These are phyloP conservation scores for Penicillium canariense DNA, from an alignment of 495 filamentous ascomycete species.

Conservation along the genomic window DNA sequence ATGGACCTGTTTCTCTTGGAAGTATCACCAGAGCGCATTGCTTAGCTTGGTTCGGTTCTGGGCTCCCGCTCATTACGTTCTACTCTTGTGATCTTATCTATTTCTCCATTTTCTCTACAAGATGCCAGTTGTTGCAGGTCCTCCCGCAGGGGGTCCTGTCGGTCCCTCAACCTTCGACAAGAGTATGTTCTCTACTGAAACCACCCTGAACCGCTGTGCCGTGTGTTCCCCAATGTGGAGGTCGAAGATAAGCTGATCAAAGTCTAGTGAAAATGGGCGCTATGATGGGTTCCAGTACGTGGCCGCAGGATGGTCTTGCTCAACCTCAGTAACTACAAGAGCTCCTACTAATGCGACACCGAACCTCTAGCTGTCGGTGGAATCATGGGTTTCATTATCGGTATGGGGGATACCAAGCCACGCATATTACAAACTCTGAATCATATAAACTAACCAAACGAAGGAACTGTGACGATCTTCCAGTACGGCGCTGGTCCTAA, in stretches of 20 bases:
- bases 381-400: constrained; percentile 97
- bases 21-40: not conserved
- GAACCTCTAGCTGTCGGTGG: constrained; percentile 72
- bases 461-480: constrained; percentile 90
- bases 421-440: not conserved
- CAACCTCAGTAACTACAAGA: constrained; percentile 1
- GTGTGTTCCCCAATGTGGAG: not conserved
- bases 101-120: constrained; percentile 30
- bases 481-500: constrained; percentile 91
- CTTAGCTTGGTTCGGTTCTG: not conserved
- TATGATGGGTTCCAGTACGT: constrained; percentile 95
- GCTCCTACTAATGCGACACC: constrained; percentile 12
- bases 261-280: constrained; percentile 90
- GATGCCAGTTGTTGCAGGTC: constrained; percentile 69
- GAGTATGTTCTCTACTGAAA: constrained; percentile 56
- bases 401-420: constrained; percentile 44
- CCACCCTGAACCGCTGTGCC: not conserved
- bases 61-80: constrained; percentile 2
- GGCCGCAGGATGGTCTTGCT: not conserved
- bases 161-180: constrained; percentile 91
- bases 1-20: constrained; percentile 7
- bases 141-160: constrained; percentile 41
- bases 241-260: constrained; percentile 20
- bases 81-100: not conserved
- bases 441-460: constrained; percentile 8